Evolutionary conservation across 2,329 filamentous ascomycete genomes (phyloP).

Genomic region (Neofusicoccum ribis): DNA sequence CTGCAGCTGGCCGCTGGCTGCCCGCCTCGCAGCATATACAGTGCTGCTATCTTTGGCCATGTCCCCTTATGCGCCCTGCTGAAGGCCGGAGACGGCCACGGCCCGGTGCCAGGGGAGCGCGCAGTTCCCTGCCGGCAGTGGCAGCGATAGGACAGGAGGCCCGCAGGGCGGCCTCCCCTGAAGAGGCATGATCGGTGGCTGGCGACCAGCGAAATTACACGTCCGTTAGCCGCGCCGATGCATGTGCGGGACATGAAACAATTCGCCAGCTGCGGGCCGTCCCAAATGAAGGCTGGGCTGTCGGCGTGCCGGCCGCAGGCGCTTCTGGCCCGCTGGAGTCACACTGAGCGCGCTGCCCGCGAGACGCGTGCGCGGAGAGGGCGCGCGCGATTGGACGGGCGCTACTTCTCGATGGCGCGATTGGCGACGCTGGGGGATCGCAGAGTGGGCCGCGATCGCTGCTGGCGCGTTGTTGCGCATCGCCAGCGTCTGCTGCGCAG

Average conservation of each 20-base stretch:
- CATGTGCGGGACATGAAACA: slow-evolving; percentile 12
- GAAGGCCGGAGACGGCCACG: not conserved
- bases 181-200: slow-evolving; percentile 5
- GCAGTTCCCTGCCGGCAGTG: not conserved
- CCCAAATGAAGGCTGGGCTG: not conserved
- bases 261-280: slow-evolving; percentile 15
- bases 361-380: not conserved
- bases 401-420: slow-evolving; percentile 11
- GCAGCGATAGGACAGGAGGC: slow-evolving; percentile 6
- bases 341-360: not conserved
- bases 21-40: not conserved
- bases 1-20: not conserved
- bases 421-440: slow-evolving; percentile 1
- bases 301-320: not conserved
- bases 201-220: slow-evolving; percentile 12
- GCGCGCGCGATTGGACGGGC: slow-evolving; percentile 5
- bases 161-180: not conserved
- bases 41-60: not conserved
- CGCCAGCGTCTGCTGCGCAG: not conserved
- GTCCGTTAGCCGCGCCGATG: slow-evolving; percentile 10
- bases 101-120: not conserved
- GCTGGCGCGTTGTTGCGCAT: not conserved
- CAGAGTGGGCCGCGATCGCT: slow-evolving; percentile 9
- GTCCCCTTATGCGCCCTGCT: not conserved
- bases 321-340: not conserved